Conservation (phyloP, 352 stramenopile genomes). For the Aphanomyces invadans region DNA sequence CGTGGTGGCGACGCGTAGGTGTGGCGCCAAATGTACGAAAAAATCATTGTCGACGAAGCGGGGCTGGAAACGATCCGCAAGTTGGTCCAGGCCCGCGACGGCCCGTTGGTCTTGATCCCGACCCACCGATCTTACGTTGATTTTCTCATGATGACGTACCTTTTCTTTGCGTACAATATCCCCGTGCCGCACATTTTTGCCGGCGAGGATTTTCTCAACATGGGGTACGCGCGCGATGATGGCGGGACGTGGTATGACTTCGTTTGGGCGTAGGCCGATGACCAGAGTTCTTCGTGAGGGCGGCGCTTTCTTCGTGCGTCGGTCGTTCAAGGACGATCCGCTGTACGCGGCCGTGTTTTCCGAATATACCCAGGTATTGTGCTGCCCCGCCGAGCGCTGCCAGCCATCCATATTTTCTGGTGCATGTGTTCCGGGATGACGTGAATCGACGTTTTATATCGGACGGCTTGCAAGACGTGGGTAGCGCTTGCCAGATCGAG, state of each 20-base stretch:
- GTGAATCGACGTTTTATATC: too few relatives aligned
- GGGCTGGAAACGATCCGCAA: conserved; percentile 63
- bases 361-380: conserved; percentile 56
- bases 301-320: conserved; percentile 72
- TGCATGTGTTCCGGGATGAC: too few relatives aligned
- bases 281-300: conserved; percentile 58
- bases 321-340: conserved; percentile 61
- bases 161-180: conserved; percentile 86
- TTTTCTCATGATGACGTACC: conserved; percentile 79
- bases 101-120: conserved; percentile 73
- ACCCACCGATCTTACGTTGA: conserved; percentile 81
- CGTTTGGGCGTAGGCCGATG: conserved; percentile 25
- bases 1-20: too few relatives aligned
- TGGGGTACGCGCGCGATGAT: conserved; percentile 32
- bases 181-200: conserved; percentile 74
- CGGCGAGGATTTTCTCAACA: conserved; percentile 70
- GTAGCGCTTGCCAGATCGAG: too few relatives aligned
- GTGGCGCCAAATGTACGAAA: conserved; percentile 78
- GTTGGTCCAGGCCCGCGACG: conserved; percentile 39
- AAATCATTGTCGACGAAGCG: conserved; percentile 78
- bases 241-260: neutral
- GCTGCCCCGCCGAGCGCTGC: too few relatives aligned
- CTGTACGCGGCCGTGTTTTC: conserved; percentile 72
- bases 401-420: neutral
- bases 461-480: too few relatives aligned